Conservation (phyloP, 192 early-diverging fungal species). For the Linnemannia schmuckeri region DNA sequence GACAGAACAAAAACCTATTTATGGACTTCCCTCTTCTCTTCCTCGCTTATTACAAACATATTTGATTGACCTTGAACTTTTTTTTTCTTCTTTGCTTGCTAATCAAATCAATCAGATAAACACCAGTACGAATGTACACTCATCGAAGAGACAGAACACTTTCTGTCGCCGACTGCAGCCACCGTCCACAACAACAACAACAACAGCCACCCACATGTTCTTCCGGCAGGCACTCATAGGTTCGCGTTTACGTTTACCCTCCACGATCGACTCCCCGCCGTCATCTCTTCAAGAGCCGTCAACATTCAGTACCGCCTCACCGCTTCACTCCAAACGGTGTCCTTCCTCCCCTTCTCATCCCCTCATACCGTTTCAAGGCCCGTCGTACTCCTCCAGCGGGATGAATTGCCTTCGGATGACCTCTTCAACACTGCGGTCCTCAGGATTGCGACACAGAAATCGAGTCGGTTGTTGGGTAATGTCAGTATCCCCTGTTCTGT, state of each 20-base stretch:
- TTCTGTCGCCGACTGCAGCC: conserved; percentile 6
- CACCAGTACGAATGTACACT: conserved; percentile 26
- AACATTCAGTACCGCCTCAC: conserved; percentile 38
- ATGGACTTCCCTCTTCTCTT: neutral
- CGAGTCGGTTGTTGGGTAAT: conserved; percentile 20
- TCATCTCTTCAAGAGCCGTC: conserved; percentile 27
- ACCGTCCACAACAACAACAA: neutral
- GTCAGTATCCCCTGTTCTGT: conserved; percentile 41
- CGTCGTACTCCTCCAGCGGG: conserved; percentile 36
- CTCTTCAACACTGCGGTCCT: conserved; percentile 33
- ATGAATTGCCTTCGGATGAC: conserved; percentile 31
- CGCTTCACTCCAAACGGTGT: conserved; percentile 21
- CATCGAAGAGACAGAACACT: conserved; percentile 13
- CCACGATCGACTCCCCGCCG: conserved; percentile 16
- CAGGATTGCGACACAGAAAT: conserved; percentile 6
- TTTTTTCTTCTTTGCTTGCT: neutral
- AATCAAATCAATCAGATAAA: conserved; percentile 27
- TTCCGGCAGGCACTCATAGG: conserved; percentile 25
- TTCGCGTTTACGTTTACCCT: conserved; percentile 40
- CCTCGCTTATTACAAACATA: neutral
- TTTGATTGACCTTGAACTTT: conserved; percentile 5
- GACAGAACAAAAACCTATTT: neutral
- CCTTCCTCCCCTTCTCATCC: conserved; percentile 34
- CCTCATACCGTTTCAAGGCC: conserved; percentile 14
- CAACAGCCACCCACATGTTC: neutral